phyloP scores from a whole-genome alignment of 345 rosid species.

The Gossypium rotundifolium region DNA sequence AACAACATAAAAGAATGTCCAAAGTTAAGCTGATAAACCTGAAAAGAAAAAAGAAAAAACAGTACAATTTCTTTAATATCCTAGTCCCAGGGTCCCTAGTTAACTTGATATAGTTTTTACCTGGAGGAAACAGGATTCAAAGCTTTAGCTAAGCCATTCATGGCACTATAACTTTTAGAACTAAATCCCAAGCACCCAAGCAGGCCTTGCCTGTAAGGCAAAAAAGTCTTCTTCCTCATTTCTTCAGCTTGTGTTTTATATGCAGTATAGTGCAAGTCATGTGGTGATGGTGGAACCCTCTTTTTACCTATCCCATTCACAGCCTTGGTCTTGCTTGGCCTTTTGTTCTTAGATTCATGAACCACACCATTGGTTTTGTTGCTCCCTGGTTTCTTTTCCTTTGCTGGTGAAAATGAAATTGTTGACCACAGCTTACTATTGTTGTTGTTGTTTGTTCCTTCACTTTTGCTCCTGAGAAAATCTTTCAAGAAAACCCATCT shows the following conservation, averaged over 20 bases:
- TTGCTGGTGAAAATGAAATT: conserved; percentile 59
- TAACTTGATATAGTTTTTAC: conserved; percentile 22
- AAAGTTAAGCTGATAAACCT: no score
- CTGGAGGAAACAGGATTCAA: conserved; percentile 88
- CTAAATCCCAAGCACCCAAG: conserved; percentile 96
- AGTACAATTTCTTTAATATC: no score
- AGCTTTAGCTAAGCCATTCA: conserved; percentile 84
- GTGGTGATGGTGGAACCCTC: conserved; percentile 71
- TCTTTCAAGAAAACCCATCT: conserved; percentile 52
- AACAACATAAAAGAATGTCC: no score
- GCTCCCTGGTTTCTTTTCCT: conserved; percentile 41
- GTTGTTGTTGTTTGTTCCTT: conserved; percentile 69
- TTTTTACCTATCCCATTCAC: conserved; percentile 35
- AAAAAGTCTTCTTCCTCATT: conserved; percentile 85
- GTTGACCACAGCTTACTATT: conserved; percentile 55
- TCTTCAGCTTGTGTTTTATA: conserved; percentile 93
- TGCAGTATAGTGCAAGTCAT: conserved; percentile 81
- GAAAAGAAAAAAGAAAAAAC: no score
- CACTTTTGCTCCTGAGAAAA: conserved; percentile 80
- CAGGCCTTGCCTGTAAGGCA: conserved; percentile 90
- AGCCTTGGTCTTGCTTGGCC: conserved; percentile 17
- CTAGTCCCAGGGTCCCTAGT: conserved; percentile 31
- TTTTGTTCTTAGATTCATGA: conserved; percentile 3
- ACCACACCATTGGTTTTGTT: neutral
- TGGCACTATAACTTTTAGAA: conserved; percentile 85